Evolutionary conservation across 2,329 filamentous ascomycete genomes (phyloP).

Genomic region (Aspergillus quadrilineatus): DNA sequence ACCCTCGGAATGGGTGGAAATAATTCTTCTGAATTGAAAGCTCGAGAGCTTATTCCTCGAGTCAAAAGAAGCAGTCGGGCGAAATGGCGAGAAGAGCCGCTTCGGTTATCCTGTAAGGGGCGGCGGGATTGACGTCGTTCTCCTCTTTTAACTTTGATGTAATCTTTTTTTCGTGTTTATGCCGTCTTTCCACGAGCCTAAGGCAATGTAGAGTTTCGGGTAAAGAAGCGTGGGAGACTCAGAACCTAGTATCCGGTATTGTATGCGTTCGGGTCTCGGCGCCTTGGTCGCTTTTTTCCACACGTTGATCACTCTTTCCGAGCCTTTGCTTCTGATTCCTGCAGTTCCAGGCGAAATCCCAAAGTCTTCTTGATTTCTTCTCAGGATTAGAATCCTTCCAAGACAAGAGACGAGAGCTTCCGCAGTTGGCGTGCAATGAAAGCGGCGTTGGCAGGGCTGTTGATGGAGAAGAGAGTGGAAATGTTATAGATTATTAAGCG

Average conservation of each 20-base stretch:
- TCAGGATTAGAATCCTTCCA: slow-evolving; percentile 2
- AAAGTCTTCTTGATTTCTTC: slow-evolving; percentile 7
- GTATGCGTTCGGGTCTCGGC: slow-evolving; percentile 22
- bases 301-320: slow-evolving; percentile 15
- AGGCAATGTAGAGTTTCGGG: slow-evolving; percentile 23
- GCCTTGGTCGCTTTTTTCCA: slow-evolving; percentile 18
- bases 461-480: slow-evolving; percentile 15
- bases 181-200: slow-evolving; percentile 15
- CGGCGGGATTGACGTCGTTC: neutral
- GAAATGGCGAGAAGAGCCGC: slow-evolving; percentile 15
- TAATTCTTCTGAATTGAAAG: slow-evolving; percentile 22
- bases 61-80: slow-evolving; percentile 12
- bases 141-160: slow-evolving; percentile 12
- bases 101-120: slow-evolving; percentile 16
- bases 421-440: neutral
- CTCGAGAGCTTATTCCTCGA: slow-evolving; percentile 15
- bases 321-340: slow-evolving; percentile 14
- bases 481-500: slow-evolving; percentile 12
- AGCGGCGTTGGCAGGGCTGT: slow-evolving; percentile 4
- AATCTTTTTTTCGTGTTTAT: slow-evolving; percentile 6
- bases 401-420: slow-evolving; percentile 3
- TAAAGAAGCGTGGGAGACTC: slow-evolving; percentile 29
- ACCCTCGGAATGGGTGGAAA: slow-evolving; percentile 28
- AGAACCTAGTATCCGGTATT: slow-evolving; percentile 21
- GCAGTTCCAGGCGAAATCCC: slow-evolving; percentile 9